Percentiles rank a stretch among this genome's conserved stretches.
These are phyloP conservation scores for Pterulicium gracile DNA, from an alignment of 1,284 basidiomycete species.

Conservation along the genomic window DNA sequence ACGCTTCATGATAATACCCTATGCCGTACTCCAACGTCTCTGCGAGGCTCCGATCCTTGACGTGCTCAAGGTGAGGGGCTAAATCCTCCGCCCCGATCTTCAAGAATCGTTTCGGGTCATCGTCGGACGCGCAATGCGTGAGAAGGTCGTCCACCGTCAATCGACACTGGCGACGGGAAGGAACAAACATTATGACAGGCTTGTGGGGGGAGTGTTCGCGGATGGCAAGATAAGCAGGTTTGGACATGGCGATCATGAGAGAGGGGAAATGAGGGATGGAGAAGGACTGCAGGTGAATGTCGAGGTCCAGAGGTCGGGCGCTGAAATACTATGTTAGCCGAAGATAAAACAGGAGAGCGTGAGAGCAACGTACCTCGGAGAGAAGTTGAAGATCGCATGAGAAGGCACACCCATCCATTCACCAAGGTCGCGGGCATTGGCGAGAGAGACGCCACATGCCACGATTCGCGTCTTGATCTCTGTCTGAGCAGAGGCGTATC, in stretches of 20 bases:
- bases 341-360: neutral
- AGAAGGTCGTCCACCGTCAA: conserved; percentile 89
- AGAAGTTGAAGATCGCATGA: conserved; percentile 96
- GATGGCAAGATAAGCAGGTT: conserved; percentile 93
- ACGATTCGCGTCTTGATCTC: conserved; percentile 87
- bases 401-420: conserved; percentile 96
- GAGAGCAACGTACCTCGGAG: conserved; percentile 53
- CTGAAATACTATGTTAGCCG: conserved; percentile 26
- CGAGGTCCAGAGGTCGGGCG: conserved; percentile 91
- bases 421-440: conserved; percentile 93
- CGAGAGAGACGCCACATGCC: conserved; percentile 87
- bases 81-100: conserved; percentile 82
- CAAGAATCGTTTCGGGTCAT: conserved; percentile 79
- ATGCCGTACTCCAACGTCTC: conserved; percentile 88
- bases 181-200: conserved; percentile 90
- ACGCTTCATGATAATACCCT: conserved; percentile 93
- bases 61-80: conserved; percentile 79
- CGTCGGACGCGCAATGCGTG: conserved; percentile 83
- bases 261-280: conserved; percentile 95
- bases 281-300: conserved; percentile 95
- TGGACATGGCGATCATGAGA: conserved; percentile 98
- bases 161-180: conserved; percentile 88
- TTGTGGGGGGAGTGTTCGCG: conserved; percentile 80
- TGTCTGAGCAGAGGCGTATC: conserved; percentile 94
- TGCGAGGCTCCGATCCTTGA: conserved; percentile 69